A percentile compares a stretch with the other conserved stretches of the same genome.
phyloP scores from a whole-genome alignment of 108 stramenopile species.

The Cafeteria roenbergensis region DNA sequence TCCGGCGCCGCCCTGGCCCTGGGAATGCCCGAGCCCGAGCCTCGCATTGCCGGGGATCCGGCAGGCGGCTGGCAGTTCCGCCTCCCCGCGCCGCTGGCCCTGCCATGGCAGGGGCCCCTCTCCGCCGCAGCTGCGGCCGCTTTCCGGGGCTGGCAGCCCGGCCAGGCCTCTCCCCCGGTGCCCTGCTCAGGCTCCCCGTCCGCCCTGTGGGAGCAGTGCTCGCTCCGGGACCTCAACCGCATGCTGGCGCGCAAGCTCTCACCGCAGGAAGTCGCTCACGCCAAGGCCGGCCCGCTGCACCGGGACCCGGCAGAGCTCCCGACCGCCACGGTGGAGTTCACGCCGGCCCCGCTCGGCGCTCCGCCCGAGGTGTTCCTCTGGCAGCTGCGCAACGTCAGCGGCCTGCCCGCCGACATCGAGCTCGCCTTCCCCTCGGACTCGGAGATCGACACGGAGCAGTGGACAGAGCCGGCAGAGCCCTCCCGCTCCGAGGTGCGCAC shows the following conservation, averaged over 20 bases:
- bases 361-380: slow-evolving; percentile 11
- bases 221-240: neutral
- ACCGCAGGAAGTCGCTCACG: neutral
- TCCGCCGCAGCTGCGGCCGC: no score
- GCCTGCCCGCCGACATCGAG: neutral
- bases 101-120: no score
- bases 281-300: neutral
- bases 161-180: no score
- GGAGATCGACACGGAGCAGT: slow-evolving; percentile 16
- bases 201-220: neutral
- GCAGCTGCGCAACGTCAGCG: slow-evolving; percentile 4
- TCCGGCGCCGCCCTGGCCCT: no score
- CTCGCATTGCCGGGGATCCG: no score
- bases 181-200: neutral
- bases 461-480: slow-evolving; percentile 11
- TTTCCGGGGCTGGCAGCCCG: no score
- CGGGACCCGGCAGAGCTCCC: neutral
- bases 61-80: no score
- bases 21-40: no score
- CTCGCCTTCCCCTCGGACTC: neutral
- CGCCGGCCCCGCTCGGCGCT: slow-evolving; percentile 11
- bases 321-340: slow-evolving; percentile 6
- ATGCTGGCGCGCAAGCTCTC: neutral
- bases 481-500: neutral
- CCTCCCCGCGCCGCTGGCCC: no score